Percentiles rank a stretch among this genome's conserved stretches.
Evolutionary conservation across 1,139 yeast genomes (phyloP).

Genomic region (Citeromyces siamensis): DNA sequence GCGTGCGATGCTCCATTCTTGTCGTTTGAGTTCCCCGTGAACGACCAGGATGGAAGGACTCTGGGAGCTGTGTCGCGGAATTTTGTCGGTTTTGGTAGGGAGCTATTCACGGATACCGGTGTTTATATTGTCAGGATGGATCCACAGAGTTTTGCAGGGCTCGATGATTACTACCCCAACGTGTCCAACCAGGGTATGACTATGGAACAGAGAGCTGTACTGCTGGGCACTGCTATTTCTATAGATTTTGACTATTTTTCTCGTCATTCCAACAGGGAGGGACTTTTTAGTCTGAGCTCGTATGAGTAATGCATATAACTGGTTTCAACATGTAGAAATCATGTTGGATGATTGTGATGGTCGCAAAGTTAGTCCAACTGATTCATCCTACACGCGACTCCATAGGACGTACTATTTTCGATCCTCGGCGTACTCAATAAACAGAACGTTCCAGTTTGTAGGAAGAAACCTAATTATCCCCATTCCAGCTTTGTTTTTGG

Average conservation of each 20-base stretch:
- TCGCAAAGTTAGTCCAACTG: no score
- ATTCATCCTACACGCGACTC: no score
- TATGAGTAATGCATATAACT: slow-evolving; percentile 7
- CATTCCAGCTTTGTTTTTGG: no score
- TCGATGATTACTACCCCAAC: slow-evolving; percentile 24
- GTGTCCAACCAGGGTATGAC: slow-evolving; percentile 32
- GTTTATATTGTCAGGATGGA: slow-evolving; percentile 82
- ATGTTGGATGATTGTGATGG: no score
- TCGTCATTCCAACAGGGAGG: slow-evolving; percentile 57
- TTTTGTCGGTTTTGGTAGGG: slow-evolving; percentile 93
- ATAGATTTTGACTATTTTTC: slow-evolving; percentile 94
- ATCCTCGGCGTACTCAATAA: no score
- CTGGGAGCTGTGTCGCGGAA: slow-evolving; percentile 78
- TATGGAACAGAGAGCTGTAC: slow-evolving; percentile 73
- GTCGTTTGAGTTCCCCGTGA: slow-evolving; percentile 76
- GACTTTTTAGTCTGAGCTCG: slow-evolving; percentile 22
- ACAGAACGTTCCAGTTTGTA: no score
- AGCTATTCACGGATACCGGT: slow-evolving; percentile 89
- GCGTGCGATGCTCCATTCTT: slow-evolving; percentile 78
- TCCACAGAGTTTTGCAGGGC: slow-evolving; percentile 44
- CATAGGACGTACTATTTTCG: no score
- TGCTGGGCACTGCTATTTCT: slow-evolving; percentile 80
- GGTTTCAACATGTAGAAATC: no score
- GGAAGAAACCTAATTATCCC: no score
- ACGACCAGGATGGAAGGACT: slow-evolving; percentile 41